phyloP scores from a whole-genome alignment of 805 yeast species.

The Hyphopichia homilentoma region DNA sequence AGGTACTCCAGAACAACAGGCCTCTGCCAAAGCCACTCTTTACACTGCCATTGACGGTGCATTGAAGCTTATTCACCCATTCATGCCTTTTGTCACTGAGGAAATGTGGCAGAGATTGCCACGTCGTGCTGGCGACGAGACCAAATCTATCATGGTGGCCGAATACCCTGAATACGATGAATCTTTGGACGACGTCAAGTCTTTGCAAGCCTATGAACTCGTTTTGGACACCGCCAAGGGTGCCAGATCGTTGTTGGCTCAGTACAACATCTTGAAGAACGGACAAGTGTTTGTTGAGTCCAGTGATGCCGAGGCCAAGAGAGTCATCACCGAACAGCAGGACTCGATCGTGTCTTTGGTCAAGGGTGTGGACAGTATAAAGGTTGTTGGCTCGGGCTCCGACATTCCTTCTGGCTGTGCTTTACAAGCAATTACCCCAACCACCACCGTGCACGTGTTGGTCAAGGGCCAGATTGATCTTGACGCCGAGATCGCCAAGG shows the following conservation, averaged over 20 bases:
- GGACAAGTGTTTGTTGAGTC: slow-evolving; percentile 84
- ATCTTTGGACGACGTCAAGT: slow-evolving; percentile 58
- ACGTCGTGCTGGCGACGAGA: slow-evolving; percentile 67
- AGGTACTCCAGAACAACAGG: slow-evolving; percentile 80
- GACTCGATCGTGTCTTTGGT: slow-evolving; percentile 88
- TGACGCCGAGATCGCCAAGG: slow-evolving; percentile 86
- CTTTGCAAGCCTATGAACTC: slow-evolving; percentile 76
- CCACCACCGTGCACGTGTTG: slow-evolving; percentile 79
- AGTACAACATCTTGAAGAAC: slow-evolving; percentile 82
- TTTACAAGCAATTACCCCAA: slow-evolving; percentile 73
- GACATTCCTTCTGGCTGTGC: slow-evolving; percentile 90
- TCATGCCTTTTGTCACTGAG: slow-evolving; percentile 96
- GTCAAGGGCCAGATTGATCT: slow-evolving; percentile 94
- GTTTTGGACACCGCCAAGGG: slow-evolving; percentile 83
- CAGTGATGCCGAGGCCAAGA: slow-evolving; percentile 41
- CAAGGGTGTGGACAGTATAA: slow-evolving; percentile 79
- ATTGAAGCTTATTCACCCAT: slow-evolving; percentile 89
- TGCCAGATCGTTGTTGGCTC: slow-evolving; percentile 88
- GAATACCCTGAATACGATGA: slow-evolving; percentile 65
- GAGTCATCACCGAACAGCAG: slow-evolving; percentile 64
- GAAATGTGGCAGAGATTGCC: slow-evolving; percentile 99
- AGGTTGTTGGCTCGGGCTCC: slow-evolving; percentile 51
- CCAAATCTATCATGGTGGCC: slow-evolving; percentile 74
- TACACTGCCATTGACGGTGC: slow-evolving; percentile 93
- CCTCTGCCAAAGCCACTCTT: slow-evolving; percentile 90